Conservation (phyloP, 2,329 filamentous ascomycete genomes). For the Boeremia exigua region DNA sequence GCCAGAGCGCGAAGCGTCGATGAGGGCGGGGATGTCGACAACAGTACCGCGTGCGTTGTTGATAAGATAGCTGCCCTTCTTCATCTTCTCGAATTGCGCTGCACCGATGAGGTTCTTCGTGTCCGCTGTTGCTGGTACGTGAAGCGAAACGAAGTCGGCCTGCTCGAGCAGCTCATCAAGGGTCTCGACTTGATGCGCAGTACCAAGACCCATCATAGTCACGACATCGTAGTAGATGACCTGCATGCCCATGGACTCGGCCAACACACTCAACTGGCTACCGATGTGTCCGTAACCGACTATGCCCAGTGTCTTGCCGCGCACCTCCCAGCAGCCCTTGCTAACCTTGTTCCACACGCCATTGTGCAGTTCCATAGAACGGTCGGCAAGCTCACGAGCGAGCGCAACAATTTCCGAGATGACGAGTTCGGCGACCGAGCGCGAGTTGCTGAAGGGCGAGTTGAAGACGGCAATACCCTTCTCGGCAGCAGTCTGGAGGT, state of each 20-base stretch:
- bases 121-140: slow-evolving; percentile 92
- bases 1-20: slow-evolving; percentile 83
- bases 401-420: slow-evolving; percentile 92
- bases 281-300: slow-evolving; percentile 98
- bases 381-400: slow-evolving; percentile 89
- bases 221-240: slow-evolving; percentile 97
- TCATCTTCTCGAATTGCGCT: slow-evolving; percentile 84
- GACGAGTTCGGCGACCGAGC: slow-evolving; percentile 94
- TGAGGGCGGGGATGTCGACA: slow-evolving; percentile 89
- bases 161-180: slow-evolving; percentile 77
- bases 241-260: slow-evolving; percentile 96
- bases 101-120: slow-evolving; percentile 91
- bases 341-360: slow-evolving; percentile 99
- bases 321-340: slow-evolving; percentile 95
- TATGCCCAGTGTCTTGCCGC: slow-evolving; percentile 95
- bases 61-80: slow-evolving; percentile 89
- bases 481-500: slow-evolving; percentile 80
- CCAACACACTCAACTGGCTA: slow-evolving; percentile 91
- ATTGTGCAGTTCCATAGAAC: slow-evolving; percentile 90
- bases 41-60: slow-evolving; percentile 95
- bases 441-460: slow-evolving; percentile 97
- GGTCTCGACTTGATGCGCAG: slow-evolving; percentile 79
- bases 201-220: slow-evolving; percentile 93
- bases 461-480: slow-evolving; percentile 98
- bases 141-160: slow-evolving; percentile 91